A percentile compares a stretch with the other conserved stretches of the same genome.
phyloP scores from a whole-genome alignment of 2,329 filamentous ascomycete genomes.

The Amauroascus niger region DNA sequence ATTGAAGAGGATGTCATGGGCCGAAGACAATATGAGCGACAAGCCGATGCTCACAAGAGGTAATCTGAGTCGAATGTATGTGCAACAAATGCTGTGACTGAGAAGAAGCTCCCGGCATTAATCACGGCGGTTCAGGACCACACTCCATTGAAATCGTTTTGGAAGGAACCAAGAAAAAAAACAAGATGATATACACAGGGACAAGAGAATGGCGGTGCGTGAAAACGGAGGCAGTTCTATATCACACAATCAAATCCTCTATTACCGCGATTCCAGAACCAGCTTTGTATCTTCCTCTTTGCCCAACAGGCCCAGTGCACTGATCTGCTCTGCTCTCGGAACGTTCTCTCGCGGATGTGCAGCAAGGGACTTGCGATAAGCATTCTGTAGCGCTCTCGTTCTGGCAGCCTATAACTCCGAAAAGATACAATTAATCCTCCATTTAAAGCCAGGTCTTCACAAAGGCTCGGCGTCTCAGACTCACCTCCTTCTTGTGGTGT shows the following conservation, averaged over 20 bases:
- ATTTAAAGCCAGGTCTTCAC: not conserved
- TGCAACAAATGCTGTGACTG: not conserved
- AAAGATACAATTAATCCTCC: not conserved
- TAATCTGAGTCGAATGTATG: not conserved
- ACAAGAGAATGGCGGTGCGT: not conserved
- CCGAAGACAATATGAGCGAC: not conserved
- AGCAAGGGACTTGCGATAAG: conserved; percentile 71
- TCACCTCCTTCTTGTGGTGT: conserved; percentile 97
- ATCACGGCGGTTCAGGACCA: conserved; percentile 16
- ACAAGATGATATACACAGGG: conserved; percentile 17
- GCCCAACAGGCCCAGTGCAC: conserved; percentile 71
- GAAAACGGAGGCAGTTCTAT: not conserved
- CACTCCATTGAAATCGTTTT: conserved; percentile 21
- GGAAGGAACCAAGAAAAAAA: conserved; percentile 7
- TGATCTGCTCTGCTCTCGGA: conserved; percentile 75
- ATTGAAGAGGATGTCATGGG: no score
- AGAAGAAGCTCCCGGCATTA: not conserved
- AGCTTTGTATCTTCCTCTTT: conserved; percentile 71
- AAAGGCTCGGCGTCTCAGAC: conserved; percentile 23
- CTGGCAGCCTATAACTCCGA: conserved; percentile 55
- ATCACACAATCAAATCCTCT: conserved; percentile 20
- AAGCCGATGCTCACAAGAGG: no score
- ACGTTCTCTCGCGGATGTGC: conserved; percentile 67
- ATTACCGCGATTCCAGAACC: conserved; percentile 30
- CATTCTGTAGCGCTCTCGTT: conserved; percentile 66